phyloP scores from a whole-genome alignment of 495 filamentous ascomycete species.

The Paragyromitra xinjiangensis region DNA sequence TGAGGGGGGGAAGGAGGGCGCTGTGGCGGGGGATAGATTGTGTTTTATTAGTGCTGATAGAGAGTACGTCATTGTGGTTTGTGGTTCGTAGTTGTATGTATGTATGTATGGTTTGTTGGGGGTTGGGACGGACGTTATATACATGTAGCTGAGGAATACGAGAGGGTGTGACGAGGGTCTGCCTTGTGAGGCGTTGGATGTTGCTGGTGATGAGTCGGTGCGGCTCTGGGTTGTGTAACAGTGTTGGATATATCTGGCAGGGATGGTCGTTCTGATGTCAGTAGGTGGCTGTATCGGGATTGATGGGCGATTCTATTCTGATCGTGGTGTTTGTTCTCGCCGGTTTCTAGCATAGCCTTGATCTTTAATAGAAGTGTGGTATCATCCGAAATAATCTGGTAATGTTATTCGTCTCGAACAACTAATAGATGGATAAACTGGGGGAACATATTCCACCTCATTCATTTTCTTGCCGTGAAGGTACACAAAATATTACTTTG shows the following conservation, averaged over 20 bases:
- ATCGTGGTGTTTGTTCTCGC: too few relatives aligned
- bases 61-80: neutral
- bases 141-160: neutral
- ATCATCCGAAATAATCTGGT: too few relatives aligned
- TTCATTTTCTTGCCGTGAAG: too few relatives aligned
- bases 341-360: too few relatives aligned
- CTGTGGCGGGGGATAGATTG: neutral
- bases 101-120: neutral
- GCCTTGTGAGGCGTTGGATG: neutral
- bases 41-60: conserved; percentile 5
- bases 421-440: too few relatives aligned
- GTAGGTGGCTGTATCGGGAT: neutral
- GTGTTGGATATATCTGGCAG: neutral
- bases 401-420: too few relatives aligned
- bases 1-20: conserved; percentile 28
- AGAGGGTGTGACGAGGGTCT: neutral
- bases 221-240: conserved; percentile 11
- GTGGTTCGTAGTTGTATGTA: neutral
- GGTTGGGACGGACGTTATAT: neutral
- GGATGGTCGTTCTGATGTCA: neutral
- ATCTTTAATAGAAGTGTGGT: too few relatives aligned
- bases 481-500: too few relatives aligned
- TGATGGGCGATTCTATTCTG: too few relatives aligned
- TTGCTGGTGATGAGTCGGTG: neutral
- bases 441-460: too few relatives aligned